Base-by-base conservation (phyloP, 2,329 filamentous ascomycete genomes). In the Pseudogymnoascus sp. region DNA sequence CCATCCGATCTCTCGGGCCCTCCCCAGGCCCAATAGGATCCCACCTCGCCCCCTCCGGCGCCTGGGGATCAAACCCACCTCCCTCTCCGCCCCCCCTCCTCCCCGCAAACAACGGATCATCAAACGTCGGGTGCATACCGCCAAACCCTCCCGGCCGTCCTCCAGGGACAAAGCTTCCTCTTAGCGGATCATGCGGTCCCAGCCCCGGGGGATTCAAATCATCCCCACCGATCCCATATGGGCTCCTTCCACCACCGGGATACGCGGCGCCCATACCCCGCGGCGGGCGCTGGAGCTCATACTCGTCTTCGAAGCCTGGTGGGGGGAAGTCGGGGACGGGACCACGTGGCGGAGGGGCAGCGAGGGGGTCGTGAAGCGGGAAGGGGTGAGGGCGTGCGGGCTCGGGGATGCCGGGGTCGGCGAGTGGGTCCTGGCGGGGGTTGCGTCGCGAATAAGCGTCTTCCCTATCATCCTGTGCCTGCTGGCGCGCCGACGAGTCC, bases 91-190 rank as follows among this genome's bases (percentile, higher is more conserved):
- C 80, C 6, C 78, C 77, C 10, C 74, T 76, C 9, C 74, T 75
- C 0, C 87, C 88, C 5, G 82, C 82, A 72, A 96, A 96, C 59
- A 97, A 76, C 6, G 91, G 91, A 72, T 97, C 93, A 70, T 96
- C 91, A 73, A 96, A 95, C 0, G 93, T 96, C 0, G 95, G 95
- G 75, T 97, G 90, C 95, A 99, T 99, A 0, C 95, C 95, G 11
- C 88, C 86, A 10, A 83, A 83, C 19, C 86, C 83, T 0, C 80
- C 79, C n/a, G 81, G 77, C 21, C 80, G 79, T 4, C 83, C 77
- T 59, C 83, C 81, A 23, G 82, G 80, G 6, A 86, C 83, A 63
- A 91, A 84, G 2, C 83, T 82, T 4, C 84, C 83, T 33, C 89
- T 79, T 2, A 97, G 76, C 11, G 93, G 92, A 74, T 97, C 93